phyloP scores from a whole-genome alignment of 2,329 filamentous ascomycete genomes.

The Penicillium sp. region DNA sequence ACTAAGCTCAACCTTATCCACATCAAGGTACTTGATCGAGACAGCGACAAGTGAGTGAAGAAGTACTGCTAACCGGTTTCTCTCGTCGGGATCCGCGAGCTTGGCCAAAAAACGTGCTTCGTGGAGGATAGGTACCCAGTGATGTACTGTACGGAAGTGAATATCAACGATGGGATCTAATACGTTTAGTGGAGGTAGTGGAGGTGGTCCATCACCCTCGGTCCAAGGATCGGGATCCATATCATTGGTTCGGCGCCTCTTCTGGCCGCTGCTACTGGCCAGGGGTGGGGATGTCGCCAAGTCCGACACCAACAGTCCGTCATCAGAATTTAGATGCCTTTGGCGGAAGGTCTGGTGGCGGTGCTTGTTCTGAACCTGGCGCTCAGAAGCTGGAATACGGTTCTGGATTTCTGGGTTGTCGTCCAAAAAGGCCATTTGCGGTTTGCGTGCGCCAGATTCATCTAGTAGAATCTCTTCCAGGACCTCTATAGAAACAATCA shows the following conservation, averaged over 20 bases:
- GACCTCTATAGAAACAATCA: background rate
- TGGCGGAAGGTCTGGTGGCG: background rate
- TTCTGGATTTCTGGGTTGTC: constrained; percentile 2
- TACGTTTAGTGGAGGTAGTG: background rate
- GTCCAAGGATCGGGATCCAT: background rate
- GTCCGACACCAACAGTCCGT: background rate
- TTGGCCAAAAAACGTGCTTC: constrained; percentile 14
- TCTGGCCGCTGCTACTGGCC: background rate
- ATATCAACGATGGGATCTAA: constrained; percentile 9
- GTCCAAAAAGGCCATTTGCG: background rate
- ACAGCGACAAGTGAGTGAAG: constrained; percentile 41
- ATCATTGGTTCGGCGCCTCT: background rate
- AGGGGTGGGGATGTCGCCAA: background rate
- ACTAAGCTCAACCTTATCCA: background rate
- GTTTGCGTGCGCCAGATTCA: background rate
- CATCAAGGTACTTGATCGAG: background rate
- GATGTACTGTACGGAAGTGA: constrained; percentile 13
- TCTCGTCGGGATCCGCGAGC: constrained; percentile 20
- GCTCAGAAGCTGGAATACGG: background rate
- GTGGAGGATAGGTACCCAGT: constrained; percentile 20
- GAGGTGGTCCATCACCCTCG: background rate
- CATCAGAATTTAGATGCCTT: background rate
- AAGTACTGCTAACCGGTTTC: constrained; percentile 28
- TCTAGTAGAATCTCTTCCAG: background rate
- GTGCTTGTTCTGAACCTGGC: background rate